These are phyloP conservation scores for Kodamaea kaohsiungensis DNA, from an alignment of 805 yeast genomes.

Conservation along the genomic window DNA sequence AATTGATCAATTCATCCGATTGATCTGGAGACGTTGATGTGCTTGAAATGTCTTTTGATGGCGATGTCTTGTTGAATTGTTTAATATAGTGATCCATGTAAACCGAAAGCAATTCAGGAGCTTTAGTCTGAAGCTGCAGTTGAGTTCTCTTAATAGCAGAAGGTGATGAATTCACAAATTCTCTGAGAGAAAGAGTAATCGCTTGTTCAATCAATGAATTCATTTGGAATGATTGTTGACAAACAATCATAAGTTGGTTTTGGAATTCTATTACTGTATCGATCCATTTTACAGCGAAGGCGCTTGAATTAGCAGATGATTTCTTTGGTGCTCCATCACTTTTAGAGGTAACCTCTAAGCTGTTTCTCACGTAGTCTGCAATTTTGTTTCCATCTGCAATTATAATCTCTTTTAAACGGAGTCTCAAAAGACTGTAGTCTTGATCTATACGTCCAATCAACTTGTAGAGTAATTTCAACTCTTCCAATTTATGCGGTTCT, in stretches of 20 bases:
- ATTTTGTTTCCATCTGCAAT: conserved; percentile 45
- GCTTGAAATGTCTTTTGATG: neutral
- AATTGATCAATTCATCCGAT: conserved; percentile 45
- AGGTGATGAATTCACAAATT: conserved; percentile 52
- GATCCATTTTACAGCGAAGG: conserved; percentile 70
- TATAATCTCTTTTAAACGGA: conserved; percentile 49
- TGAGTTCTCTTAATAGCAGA: conserved; percentile 17
- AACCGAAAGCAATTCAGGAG: conserved; percentile 41
- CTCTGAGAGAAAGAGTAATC: conserved; percentile 61
- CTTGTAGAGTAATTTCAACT: conserved; percentile 49
- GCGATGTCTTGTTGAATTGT: conserved; percentile 28
- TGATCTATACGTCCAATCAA: conserved; percentile 56
- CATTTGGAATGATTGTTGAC: conserved; percentile 48
- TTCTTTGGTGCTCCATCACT: neutral
- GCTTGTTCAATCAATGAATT: conserved; percentile 53
- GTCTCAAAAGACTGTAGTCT: conserved; percentile 49
- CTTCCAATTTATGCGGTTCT: conserved; percentile 28
- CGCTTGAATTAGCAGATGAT: conserved; percentile 32
- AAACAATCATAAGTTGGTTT: conserved; percentile 49
- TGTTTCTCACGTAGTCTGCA: conserved; percentile 27
- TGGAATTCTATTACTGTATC: conserved; percentile 54
- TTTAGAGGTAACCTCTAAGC: neutral
- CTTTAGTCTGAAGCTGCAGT: conserved; percentile 24
- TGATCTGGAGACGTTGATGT: conserved; percentile 15
- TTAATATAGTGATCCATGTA: conserved; percentile 44